Conservation (phyloP, 257 asterid species). For the Paulownia fortunei region DNA sequence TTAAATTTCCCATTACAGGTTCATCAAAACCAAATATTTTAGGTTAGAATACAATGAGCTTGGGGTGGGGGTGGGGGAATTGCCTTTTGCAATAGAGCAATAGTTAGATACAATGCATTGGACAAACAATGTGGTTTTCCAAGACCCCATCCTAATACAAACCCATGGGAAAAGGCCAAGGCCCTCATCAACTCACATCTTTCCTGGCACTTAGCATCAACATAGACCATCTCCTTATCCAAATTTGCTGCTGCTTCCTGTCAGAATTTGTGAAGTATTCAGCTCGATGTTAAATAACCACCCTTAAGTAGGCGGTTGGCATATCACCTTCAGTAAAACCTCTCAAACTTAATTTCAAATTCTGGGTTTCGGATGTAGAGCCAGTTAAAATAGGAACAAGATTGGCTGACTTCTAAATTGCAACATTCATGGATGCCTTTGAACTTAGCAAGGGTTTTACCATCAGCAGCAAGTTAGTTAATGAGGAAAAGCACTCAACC, state of each 20-base stretch:
- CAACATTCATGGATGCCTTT: slow-evolving; percentile 78
- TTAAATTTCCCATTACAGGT: too few relatives aligned
- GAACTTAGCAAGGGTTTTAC: slow-evolving; percentile 58
- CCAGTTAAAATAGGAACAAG: slow-evolving; percentile 75
- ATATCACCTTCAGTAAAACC: slow-evolving; percentile 60
- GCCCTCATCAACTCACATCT: neutral
- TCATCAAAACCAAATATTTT: neutral
- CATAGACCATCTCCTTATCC: neutral
- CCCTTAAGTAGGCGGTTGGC: slow-evolving; percentile 77
- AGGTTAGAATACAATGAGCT: neutral
- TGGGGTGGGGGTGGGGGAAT: neutral
- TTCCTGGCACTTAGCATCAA: neutral
- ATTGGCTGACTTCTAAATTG: slow-evolving; percentile 73
- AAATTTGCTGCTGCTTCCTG: neutral
- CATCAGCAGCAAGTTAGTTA: slow-evolving; percentile 53
- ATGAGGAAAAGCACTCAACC: neutral
- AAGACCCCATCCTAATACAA: slow-evolving; percentile 41
- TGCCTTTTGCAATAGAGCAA: neutral
- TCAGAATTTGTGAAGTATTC: slow-evolving; percentile 43
- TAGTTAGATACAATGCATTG: slow-evolving; percentile 34
- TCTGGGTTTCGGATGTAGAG: slow-evolving; percentile 76
- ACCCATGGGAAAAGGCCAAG: slow-evolving; percentile 18
- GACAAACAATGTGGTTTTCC: slow-evolving; percentile 37
- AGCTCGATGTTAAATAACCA: slow-evolving; percentile 77
- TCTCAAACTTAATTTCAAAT: slow-evolving; percentile 52